A percentile compares a stretch with the other conserved stretches of the same genome.
Evolutionary conservation across 768 basidiomycete genomes (phyloP).

Genomic region (Kwoniella sp.): DNA sequence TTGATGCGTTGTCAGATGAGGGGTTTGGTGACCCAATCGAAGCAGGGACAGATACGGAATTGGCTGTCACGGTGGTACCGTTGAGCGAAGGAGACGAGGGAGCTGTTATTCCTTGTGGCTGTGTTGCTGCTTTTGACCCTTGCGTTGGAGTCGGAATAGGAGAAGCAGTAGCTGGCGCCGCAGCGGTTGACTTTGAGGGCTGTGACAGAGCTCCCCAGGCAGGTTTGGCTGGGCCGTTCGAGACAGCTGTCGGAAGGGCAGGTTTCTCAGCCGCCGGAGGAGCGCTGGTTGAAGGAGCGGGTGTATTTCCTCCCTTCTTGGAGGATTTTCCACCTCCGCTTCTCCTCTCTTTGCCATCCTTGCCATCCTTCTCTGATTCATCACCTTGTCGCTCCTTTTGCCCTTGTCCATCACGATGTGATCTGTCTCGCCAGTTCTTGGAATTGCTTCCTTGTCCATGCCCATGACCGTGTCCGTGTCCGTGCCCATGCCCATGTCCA

Average conservation of each 20-base stretch:
- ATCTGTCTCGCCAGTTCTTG: slow-evolving; percentile 28
- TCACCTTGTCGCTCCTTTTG: slow-evolving; percentile 10
- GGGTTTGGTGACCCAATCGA: slow-evolving; percentile 16
- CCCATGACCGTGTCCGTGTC: slow-evolving; percentile 5
- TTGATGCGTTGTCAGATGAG: slow-evolving; percentile 21
- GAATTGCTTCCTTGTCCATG: slow-evolving; percentile 22
- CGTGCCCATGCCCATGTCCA: slow-evolving; percentile 9
- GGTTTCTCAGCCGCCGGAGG: slow-evolving; percentile 7
- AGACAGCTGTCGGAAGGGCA: not conserved
- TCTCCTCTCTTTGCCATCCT: slow-evolving; percentile 5
- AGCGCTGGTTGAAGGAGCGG: not conserved
- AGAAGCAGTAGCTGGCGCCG: not conserved
- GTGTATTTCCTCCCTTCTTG: slow-evolving; percentile 20
- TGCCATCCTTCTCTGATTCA: slow-evolving; percentile 11
- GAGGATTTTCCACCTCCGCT: slow-evolving; percentile 14
- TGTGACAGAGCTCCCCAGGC: slow-evolving; percentile 23
- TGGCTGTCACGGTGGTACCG: slow-evolving; percentile 28
- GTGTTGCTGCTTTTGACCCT: not conserved
- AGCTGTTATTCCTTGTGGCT: slow-evolving; percentile 11
- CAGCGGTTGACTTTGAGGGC: slow-evolving; percentile 3
- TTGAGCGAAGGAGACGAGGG: slow-evolving; percentile 30
- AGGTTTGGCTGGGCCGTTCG: slow-evolving; percentile 15
- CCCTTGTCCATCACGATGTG: slow-evolving; percentile 13
- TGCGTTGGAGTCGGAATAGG: slow-evolving; percentile 3
- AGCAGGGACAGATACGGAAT: slow-evolving; percentile 15